phyloP scores from a whole-genome alignment of 257 asterid genomes.

The Solanum raphanifolium region DNA sequence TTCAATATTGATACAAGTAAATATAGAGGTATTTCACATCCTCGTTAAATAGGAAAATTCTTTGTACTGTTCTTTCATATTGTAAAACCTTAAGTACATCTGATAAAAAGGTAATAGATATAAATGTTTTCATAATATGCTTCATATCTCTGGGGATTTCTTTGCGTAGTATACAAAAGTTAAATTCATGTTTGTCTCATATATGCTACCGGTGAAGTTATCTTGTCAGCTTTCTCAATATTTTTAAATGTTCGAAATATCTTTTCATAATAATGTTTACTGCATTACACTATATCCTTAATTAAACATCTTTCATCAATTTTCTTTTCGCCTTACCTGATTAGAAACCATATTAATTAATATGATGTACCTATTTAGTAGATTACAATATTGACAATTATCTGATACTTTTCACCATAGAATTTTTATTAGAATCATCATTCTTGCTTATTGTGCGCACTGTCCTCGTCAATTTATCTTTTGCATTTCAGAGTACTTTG shows the following conservation, averaged over 20 bases:
- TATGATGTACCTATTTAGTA: neutral
- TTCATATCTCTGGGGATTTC: too few species aligned
- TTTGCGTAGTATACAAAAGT: neutral
- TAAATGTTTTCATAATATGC: too few species aligned
- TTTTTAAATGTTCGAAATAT: too few species aligned
- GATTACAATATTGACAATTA: neutral
- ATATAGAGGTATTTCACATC: too few species aligned
- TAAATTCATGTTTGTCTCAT: neutral
- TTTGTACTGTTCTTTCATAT: neutral
- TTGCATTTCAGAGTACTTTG: neutral
- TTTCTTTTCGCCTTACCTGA: neutral
- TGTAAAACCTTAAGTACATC: neutral
- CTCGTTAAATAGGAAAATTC: too few species aligned
- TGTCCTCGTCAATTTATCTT: neutral
- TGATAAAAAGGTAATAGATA: too few species aligned
- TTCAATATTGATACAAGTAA: too few species aligned
- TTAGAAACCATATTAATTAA: neutral
- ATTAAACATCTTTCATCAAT: neutral
- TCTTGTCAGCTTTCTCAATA: neutral
- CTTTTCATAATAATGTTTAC: too few species aligned
- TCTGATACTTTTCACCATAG: neutral
- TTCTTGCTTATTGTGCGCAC: neutral
- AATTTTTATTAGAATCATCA: neutral
- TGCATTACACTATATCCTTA: too few species aligned
- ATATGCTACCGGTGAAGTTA: neutral